Evolutionary conservation across 495 filamentous ascomycete genomes (phyloP), one percentile per base, ranked within the genome.

Genomic region (Penicillium desertorum): DNA sequence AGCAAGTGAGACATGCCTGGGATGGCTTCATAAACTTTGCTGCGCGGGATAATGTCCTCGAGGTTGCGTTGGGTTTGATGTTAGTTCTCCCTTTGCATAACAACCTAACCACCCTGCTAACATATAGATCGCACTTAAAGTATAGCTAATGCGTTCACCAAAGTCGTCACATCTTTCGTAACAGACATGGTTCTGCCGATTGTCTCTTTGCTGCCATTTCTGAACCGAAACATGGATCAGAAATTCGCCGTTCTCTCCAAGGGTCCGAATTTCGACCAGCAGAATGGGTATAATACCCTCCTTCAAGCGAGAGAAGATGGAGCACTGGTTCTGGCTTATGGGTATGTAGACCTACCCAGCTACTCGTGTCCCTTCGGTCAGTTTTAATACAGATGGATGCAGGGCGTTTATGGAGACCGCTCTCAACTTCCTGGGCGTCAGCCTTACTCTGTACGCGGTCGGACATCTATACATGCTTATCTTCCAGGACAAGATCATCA

Each of bases 21-120:
- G 67, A 78, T 20, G 82, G 84, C 30, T 91, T 91, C 69, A 66
- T 84, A 27, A 86, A 88, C 52, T 91, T 88, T 58, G 87, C 86
- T 7, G 80, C 88, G 27, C 81, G 85, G 46, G 88, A 88, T 54
- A 91, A 91, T 58, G 86, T 91, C 32, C 79, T 91, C 25, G 85
- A 89, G 66, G 86, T 91, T 43, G 88, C 88, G 14, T 82, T 89
- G 44, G 88, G 88, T 61, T 76, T 91, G 71, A 90, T 91, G 85
- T 88, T 60, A 65, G n/a, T 34, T 10, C 12, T 45, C 19, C 22
- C 22, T 25, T 45, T 25, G 11, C 43, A 23, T 23, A 14, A 14
- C 11, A 5, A 8, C 17, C 41, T 20, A 45, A 45, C 5, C 5
- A 16, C 23, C 19, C 16, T 22, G 30, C 46, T 51, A 29, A 61